These are phyloP conservation scores for Corrigiola litoralis DNA, from an alignment of 179 eudicot genomes.

Conservation along the genomic window DNA sequence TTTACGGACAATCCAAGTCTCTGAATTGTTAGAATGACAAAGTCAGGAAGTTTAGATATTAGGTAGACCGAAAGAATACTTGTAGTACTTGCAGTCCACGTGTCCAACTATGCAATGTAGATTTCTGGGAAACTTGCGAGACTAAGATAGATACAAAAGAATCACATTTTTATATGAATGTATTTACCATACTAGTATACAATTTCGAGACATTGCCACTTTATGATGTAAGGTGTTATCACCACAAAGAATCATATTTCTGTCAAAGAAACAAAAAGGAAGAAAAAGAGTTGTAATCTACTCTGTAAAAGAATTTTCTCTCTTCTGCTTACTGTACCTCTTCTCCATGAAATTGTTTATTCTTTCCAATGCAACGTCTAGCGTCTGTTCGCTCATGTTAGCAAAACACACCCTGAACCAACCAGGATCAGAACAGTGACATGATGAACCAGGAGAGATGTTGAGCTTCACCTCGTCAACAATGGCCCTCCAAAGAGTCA, in stretches of 20 bases:
- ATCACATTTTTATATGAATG: not conserved
- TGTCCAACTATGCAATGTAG: conserved; percentile 1
- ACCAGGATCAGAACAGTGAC: conserved; percentile 73
- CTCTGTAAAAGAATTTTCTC: not conserved
- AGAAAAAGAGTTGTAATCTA: not conserved
- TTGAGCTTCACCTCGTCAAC: conserved; percentile 56
- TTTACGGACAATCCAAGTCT: not conserved
- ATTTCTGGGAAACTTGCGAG: conserved; percentile 17
- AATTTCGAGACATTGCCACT: conserved; percentile 1
- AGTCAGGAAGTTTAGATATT: conserved; percentile 13
- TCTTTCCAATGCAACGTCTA: conserved; percentile 51
- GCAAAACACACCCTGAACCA: conserved; percentile 91
- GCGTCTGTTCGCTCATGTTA: conserved; percentile 69
- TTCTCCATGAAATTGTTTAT: conserved; percentile 43
- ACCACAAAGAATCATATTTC: conserved; percentile 21
- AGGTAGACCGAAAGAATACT: not conserved
- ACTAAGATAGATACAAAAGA: not conserved
- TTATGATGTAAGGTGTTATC: conserved; percentile 15
- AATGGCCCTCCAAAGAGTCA: conserved; percentile 49
- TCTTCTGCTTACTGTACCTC: conserved; percentile 20
- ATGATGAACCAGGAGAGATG: conserved; percentile 69
- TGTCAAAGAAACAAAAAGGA: not conserved
- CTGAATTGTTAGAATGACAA: conserved; percentile 11
- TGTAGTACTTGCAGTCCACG: not conserved
- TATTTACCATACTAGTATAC: conserved; percentile 5